Evolutionary conservation across 257 asterid genomes (phyloP).

Genomic region (Forsythia viridissima): DNA sequence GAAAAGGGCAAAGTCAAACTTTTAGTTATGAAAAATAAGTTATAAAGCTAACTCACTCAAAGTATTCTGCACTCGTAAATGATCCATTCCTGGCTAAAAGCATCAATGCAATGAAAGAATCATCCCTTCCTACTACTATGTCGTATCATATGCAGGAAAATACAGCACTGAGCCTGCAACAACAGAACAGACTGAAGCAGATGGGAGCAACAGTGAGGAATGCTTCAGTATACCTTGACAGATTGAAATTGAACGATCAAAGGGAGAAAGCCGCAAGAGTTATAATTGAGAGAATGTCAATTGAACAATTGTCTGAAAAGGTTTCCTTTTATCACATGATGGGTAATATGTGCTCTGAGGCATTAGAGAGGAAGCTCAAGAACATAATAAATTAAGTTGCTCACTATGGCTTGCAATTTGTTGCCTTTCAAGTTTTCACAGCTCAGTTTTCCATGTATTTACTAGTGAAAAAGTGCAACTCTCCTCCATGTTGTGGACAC

Average conservation of each 20-base stretch:
- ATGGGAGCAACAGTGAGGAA: conserved; percentile 86
- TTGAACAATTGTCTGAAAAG: conserved; percentile 65
- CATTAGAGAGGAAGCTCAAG: conserved; percentile 54
- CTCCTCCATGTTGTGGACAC: no score
- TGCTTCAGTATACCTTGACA: conserved; percentile 48
- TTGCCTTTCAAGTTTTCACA: not conserved
- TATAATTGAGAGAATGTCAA: conserved; percentile 63
- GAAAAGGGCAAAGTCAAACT: no score
- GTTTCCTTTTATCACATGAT: conserved; percentile 61
- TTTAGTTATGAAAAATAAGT: no score
- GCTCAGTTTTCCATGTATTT: not conserved
- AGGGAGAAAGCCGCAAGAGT: conserved; percentile 47
- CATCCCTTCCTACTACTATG: no score
- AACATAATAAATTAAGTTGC: not conserved
- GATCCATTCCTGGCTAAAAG: no score
- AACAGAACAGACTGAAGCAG: conserved; percentile 65
- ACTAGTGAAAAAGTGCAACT: not conserved
- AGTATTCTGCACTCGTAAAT: no score
- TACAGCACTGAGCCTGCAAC: conserved; percentile 63
- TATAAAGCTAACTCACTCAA: no score
- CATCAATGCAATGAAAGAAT: no score
- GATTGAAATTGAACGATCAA: conserved; percentile 51
- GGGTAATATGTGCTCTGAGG: conserved; percentile 72
- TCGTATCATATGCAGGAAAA: conserved; percentile 45
- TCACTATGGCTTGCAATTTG: no score